Base-by-base conservation (phyloP, 768 basidiomycete species). In the Coprinellus micaceus region DNA sequence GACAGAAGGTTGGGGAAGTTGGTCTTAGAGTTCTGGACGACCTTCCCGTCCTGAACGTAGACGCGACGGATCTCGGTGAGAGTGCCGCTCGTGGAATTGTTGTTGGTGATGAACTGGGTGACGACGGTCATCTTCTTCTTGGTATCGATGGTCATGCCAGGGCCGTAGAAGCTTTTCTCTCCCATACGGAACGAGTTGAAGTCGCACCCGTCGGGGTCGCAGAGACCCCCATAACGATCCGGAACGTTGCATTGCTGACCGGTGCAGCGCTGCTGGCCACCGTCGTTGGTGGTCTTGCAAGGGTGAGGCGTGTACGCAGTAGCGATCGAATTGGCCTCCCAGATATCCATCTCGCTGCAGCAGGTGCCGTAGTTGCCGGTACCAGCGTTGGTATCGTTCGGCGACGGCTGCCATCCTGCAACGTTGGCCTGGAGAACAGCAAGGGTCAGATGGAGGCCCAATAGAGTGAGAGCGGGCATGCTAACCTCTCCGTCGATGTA, bases 101-200 rank as follows among this genome's bases (percentile, higher is more conserved):
- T 53, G 57, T 51, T 51, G 60, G 63, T 66, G 55, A 61, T 40
- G 63, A 64, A 64, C 33, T 63, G 62, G 15, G 65, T 66, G 49
- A 66, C 63, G 51, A 66, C 59, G 44, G 63, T 64, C 47, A 66
- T 59, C 58, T 63, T 66, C 60, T 61, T 57, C 55, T 58, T 58
- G 48, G 63, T 63, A 58, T 66, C 58, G 72, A 60, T 70, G 71
- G 71, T 80, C 66, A 64, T 59, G 47, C 76, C 75, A 10, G 67
- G 63, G 24, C 82, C 82, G 66, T 75, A 74, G 78, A 82, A 83
- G 46, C 64, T 55, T 54, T 62, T 66, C 64, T 70, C 66, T 37
- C 82, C 81, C 77, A 80, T 74, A 60, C 82, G 81, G 75, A 66
- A 84, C 15, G 82, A 80, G 77, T 82, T 84, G 77, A 81, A 84